Percentiles rank a stretch among this genome's conserved stretches.
phyloP scores from a whole-genome alignment of 257 asterid species.

The Nicotiana otophora region DNA sequence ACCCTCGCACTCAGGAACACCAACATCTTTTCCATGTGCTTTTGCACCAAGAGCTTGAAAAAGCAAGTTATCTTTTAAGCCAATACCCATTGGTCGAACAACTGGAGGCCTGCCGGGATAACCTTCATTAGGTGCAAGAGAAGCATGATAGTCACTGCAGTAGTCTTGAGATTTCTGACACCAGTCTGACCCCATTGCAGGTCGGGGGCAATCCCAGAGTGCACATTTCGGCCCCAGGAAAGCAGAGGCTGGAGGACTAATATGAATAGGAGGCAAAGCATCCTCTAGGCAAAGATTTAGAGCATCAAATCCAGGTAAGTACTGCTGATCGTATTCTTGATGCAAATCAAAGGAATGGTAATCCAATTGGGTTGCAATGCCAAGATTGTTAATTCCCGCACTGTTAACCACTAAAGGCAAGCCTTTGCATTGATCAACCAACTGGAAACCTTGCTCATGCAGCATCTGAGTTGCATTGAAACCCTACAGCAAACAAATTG shows the following conservation, averaged over 20 bases:
- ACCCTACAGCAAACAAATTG: constrained; percentile 37
- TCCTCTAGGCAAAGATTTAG: constrained; percentile 44
- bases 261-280: constrained; percentile 39
- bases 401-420: constrained; percentile 40
- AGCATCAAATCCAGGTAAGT: constrained; percentile 48
- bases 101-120: constrained; percentile 72
- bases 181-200: constrained; percentile 36
- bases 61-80: constrained; percentile 86
- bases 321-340: constrained; percentile 60
- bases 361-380: constrained; percentile 47
- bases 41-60: constrained; percentile 87
- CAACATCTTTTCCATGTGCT: constrained; percentile 83
- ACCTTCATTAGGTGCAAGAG: constrained; percentile 77
- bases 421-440: constrained; percentile 59
- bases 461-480: constrained; percentile 38
- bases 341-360: constrained; percentile 55
- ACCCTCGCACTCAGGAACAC: constrained; percentile 95
- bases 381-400: constrained; percentile 40
- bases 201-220: constrained; percentile 77
- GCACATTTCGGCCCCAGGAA: constrained; percentile 97
- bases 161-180: constrained; percentile 39
- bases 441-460: constrained; percentile 52
- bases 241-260: constrained; percentile 89
- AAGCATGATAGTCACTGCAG: constrained; percentile 34
- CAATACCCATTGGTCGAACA: constrained; percentile 88